Evolutionary conservation across 371 early-diverging fungal species (phyloP), one percentile per base, ranked within the genome.

Genomic region (Mortierella sp.): DNA sequence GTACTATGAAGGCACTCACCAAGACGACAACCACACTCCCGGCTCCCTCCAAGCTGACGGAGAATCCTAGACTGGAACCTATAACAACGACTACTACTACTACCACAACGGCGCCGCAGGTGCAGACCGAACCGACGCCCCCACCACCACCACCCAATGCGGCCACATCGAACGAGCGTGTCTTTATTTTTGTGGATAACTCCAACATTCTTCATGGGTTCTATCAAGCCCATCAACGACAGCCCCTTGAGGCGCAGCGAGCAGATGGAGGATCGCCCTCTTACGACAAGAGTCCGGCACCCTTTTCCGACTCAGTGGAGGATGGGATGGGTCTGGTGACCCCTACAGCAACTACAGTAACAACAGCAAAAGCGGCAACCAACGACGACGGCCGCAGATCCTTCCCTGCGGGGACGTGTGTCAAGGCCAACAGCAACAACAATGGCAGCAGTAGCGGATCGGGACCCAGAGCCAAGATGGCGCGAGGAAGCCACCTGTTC

Each of bases 121-220:
- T 9, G 34, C 34, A 40, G 24, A 13, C n/a, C 28, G 48, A 61
- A n/a, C 14, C 19, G 9, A 31, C 16, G 14, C 50, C 50, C 21
- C 34, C 37, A 21, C 9, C 50, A 21, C 9, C 50, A 44, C 48
- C 37, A 44, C 43, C 74, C 57, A 43, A 73, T 6, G 3, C 64
- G 8, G 64, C 54, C 1, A 26, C 53, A 2, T 48, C 75, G 51
- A 31, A 64, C 5, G 74, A 78, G 24, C 77, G 82, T 2, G 74
- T 83, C 28, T 83, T 79, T 83, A 82, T 89, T 67, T 89, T 89
- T 67, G 79, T 89, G 9, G 89, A 89, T 79, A 88, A 89, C 79
- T 89, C 89, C 16, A 89, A 89, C 37, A 89, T 89, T 24, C 70
- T 88, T 6, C 79, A 75, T 11, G 89, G 89, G 34, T 88, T 86